Base-by-base conservation (phyloP, 768 basidiomycete species). In the Naganishia vishniacii region DNA sequence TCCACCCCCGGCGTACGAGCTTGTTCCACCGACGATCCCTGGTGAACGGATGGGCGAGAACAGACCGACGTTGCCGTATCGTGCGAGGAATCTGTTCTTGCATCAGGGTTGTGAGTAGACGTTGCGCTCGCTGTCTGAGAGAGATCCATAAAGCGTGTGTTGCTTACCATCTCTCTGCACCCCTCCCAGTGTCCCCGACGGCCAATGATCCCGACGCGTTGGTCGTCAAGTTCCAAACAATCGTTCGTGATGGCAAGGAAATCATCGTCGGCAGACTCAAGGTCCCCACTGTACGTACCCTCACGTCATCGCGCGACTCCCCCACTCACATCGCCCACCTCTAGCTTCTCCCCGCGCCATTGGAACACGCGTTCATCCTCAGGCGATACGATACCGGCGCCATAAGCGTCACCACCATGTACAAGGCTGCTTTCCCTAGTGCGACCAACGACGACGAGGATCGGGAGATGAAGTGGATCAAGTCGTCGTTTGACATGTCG, bases 361-460 rank as follows among this genome's bases (percentile, higher is more conserved):
- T 80, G 15, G 85, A 73, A 34, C 92, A 97, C 78, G 91, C 93
- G 25, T 97, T 95, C 76, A 89, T 97, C 73, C 86, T 97, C 37
- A 85, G 92, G 47, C 85, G 93, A 61, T 92, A 88, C 70, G 93
- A 97, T 78, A 94, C 92, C 3, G 86, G 88, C 65, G 91, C 91
- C 20, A 84, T 97, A 78, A 88, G 87, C 68, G 83, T 92, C 11
- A 94, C 92, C 11, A 94, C 92, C 62, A 94, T 97, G 91, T 94
- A 89, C 80, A 88, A 91, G 64, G 91, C 91, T 8, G 91, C 91
- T 0, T 97, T 91, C 77, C 92, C 92, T 11, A 83, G 81, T 41
- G 88, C 91, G 3, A 79, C 80, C 45, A 89, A 91, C 1, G 79
- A 82, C 49, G 85, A 87, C 18, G 92, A 97, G 77, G 86, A 84